These are phyloP conservation scores for Tetrapisispora pingtungensis DNA, from an alignment of 805 yeast species.

Conservation along the genomic window DNA sequence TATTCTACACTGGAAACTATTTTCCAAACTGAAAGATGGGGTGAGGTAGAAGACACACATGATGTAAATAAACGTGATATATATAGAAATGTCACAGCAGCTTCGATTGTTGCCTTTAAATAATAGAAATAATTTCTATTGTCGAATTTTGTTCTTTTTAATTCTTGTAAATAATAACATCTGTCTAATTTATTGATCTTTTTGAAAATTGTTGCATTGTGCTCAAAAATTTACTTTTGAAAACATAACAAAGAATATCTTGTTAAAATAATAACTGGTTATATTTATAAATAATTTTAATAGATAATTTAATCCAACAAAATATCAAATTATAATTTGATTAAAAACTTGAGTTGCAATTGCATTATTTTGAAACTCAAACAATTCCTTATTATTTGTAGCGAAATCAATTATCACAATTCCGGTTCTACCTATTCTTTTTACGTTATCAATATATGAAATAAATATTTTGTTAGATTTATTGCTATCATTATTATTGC, in stretches of 20 bases:
- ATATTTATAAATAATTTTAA: no score
- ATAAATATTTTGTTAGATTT: conserved; percentile 1
- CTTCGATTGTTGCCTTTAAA: conserved; percentile 47
- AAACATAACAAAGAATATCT: no score
- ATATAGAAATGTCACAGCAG: conserved; percentile 69
- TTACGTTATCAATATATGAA: conserved; percentile 11
- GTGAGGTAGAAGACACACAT: conserved; percentile 97
- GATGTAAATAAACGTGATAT: conserved; percentile 93
- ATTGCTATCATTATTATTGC: conserved; percentile 1
- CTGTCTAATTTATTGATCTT: no score
- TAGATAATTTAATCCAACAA: background rate
- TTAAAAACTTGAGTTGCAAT: conserved; percentile 20
- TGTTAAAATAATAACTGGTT: no score
- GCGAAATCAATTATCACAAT: conserved; percentile 10
- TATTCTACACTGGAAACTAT: conserved; percentile 74
- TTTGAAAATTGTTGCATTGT: no score
- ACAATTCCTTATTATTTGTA: conserved; percentile 9
- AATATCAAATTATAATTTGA: conserved; percentile 4
- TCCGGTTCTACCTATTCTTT: conserved; percentile 25
- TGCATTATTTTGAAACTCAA: conserved; percentile 20
- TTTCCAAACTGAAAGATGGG: conserved; percentile 87
- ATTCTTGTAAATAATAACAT: background rate
- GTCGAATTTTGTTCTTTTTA: background rate
- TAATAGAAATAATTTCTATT: conserved; percentile 3
- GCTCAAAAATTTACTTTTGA: no score